Evolutionary conservation across 106 monocot genomes (phyloP).

Genomic region (Apostasia ramifera): DNA sequence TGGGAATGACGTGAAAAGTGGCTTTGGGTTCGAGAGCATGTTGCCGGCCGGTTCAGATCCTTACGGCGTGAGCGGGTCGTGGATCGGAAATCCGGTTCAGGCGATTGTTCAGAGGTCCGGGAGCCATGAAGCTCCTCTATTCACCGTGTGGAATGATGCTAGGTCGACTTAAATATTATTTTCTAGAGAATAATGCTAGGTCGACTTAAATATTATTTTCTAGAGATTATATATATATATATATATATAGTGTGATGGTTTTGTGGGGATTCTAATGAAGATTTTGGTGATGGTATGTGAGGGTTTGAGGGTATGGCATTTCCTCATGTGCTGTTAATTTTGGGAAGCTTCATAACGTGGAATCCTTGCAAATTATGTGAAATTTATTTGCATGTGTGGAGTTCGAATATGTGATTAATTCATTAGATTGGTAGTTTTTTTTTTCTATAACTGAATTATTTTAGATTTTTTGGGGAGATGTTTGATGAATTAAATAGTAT

Average conservation of each 20-base stretch:
- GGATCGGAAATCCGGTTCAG: background rate
- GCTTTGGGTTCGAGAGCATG: slow-evolving; percentile 12
- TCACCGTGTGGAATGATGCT: slow-evolving; percentile 50
- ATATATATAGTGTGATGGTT: background rate
- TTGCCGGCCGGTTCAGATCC: slow-evolving; percentile 18
- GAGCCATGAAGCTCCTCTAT: slow-evolving; percentile 34
- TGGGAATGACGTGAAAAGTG: slow-evolving; percentile 20
- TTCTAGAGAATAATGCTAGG: background rate
- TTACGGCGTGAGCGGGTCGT: slow-evolving; percentile 17
- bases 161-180: background rate
- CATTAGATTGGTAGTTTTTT: too few species aligned
- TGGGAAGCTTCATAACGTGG: slow-evolving; percentile 3
- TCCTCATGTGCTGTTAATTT: slow-evolving; percentile 14
- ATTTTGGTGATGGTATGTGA: slow-evolving; percentile 11
- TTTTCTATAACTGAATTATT: too few species aligned
- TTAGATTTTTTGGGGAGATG: too few species aligned
- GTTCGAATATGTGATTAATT: too few species aligned
- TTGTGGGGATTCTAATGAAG: background rate
- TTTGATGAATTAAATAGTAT: too few species aligned
- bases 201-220: background rate
- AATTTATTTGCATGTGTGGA: too few species aligned
- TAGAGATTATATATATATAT: slow-evolving; percentile 5
- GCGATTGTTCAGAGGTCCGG: slow-evolving; percentile 24
- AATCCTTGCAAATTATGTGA: too few species aligned
- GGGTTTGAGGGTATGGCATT: background rate